Percentiles rank a stretch among this genome's conserved stretches.
phyloP scores from a whole-genome alignment of 495 filamentous ascomycete genomes.

The Lasiosphaeriaceae sp. region DNA sequence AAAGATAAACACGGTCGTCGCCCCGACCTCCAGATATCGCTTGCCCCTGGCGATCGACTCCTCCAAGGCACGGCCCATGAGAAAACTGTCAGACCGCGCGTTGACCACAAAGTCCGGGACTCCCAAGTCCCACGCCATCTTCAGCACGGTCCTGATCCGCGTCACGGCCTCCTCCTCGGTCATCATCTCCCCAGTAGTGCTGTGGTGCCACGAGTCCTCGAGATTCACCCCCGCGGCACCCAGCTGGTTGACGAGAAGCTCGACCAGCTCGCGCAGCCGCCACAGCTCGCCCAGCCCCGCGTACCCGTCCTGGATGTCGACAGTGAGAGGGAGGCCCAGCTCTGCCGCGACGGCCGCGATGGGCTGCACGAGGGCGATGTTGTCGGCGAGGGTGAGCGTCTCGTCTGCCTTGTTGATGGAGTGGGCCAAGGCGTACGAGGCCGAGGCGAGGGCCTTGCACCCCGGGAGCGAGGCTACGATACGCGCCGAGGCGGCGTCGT shows the following conservation, averaged over 20 bases:
- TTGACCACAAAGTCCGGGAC: conserved; percentile 50
- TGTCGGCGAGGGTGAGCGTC: conserved; percentile 34
- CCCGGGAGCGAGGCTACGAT: conserved; percentile 37
- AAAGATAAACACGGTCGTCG: conserved; percentile 47
- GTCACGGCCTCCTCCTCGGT: conserved; percentile 32
- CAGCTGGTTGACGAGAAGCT: conserved; percentile 28
- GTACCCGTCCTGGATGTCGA: conserved; percentile 54
- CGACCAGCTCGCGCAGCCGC: conserved; percentile 33
- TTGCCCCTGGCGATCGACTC: conserved; percentile 43
- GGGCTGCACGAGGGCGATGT: conserved; percentile 27
- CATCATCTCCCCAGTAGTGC: conserved; percentile 23
- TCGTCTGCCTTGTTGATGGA: conserved; percentile 39
- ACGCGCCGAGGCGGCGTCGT: conserved; percentile 44
- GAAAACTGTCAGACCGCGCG: conserved; percentile 42
- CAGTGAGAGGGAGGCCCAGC: conserved; percentile 38
- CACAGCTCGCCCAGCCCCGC: conserved; percentile 22
- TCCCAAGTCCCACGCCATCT: conserved; percentile 30
- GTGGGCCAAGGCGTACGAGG: conserved; percentile 47
- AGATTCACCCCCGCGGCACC: conserved; percentile 51
- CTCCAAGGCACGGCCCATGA: conserved; percentile 30
- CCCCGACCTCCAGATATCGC: conserved; percentile 43
- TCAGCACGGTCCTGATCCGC: conserved; percentile 33
- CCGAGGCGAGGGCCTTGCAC: conserved; percentile 50
- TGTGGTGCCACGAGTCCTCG: conserved; percentile 42
- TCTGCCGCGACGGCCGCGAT: conserved; percentile 28